phyloP scores from a whole-genome alignment of 1,284 basidiomycete genomes.

The Sanghuangporus sanghuang region DNA sequence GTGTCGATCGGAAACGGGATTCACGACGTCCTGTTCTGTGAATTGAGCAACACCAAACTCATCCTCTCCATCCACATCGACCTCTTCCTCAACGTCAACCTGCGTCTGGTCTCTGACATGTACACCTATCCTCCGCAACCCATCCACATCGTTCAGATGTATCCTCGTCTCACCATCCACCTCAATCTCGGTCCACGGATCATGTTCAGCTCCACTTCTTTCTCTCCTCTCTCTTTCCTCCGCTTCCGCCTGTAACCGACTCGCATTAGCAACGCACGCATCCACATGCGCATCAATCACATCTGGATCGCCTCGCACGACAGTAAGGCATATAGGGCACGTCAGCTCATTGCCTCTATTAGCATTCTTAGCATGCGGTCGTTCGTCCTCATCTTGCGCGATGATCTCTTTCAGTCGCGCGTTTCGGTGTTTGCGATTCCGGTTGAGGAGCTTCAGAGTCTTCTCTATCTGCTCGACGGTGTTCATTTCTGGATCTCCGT shows the following conservation, averaged over 20 bases:
- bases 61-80: conserved; percentile 76
- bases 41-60: conserved; percentile 70
- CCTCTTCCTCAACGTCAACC: conserved; percentile 67
- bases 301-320: conserved; percentile 59
- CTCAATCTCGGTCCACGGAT: conserved; percentile 27
- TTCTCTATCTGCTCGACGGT: conserved; percentile 44
- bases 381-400: conserved; percentile 45
- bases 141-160: background rate
- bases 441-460: conserved; percentile 51
- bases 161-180: conserved; percentile 12
- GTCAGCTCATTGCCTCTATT: conserved; percentile 34
- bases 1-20: conserved; percentile 24
- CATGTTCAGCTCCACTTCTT: conserved; percentile 28
- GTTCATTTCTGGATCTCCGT: conserved; percentile 27
- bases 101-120: conserved; percentile 48
- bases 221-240: conserved; percentile 28
- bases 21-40: conserved; percentile 61
- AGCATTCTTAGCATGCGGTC: conserved; percentile 23
- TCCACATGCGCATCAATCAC: conserved; percentile 74
- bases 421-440: conserved; percentile 60
- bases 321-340: conserved; percentile 62
- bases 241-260: conserved; percentile 37
- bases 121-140: conserved; percentile 54
- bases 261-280: conserved; percentile 60
- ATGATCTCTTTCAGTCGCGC: conserved; percentile 55